Conservation (phyloP, 164 flowering plant genomes). For the Aristolochia fimbriata region DNA sequence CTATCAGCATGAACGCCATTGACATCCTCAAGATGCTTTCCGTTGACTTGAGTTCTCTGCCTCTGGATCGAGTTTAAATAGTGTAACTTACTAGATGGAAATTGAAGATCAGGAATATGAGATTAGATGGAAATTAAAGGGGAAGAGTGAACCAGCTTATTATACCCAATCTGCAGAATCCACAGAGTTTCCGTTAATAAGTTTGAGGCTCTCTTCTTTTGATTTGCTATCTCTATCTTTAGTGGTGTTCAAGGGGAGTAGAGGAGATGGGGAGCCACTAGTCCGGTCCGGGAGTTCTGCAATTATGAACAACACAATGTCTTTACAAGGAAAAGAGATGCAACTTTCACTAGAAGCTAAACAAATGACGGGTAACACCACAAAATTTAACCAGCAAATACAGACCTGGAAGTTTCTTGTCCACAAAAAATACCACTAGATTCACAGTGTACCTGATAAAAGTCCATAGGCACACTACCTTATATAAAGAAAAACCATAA, state of each 20-base stretch:
- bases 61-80: conserved; percentile 31
- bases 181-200: conserved; percentile 72
- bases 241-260: conserved; percentile 47
- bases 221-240: conserved; percentile 58
- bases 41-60: conserved; percentile 66
- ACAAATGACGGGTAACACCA: neutral
- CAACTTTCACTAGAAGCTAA: too few species aligned
- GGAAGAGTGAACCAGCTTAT: neutral
- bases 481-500: too few species aligned
- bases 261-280: conserved; percentile 25
- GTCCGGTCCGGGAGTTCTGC: conserved; percentile 83
- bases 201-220: conserved; percentile 76
- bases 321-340: neutral
- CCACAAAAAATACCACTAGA: conserved; percentile 77
- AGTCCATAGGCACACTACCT: too few species aligned
- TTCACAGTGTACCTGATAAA: conserved; percentile 82
- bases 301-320: conserved; percentile 4
- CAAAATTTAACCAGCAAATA: neutral
- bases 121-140: neutral
- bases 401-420: conserved; percentile 69
- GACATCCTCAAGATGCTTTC: conserved; percentile 59
- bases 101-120: neutral
- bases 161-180: conserved; percentile 78
- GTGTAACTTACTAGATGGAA: neutral
- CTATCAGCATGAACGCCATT: conserved; percentile 38